Evolutionary conservation across 495 filamentous ascomycete genomes (phyloP).

Genomic region (Penicillium paradoxum): DNA sequence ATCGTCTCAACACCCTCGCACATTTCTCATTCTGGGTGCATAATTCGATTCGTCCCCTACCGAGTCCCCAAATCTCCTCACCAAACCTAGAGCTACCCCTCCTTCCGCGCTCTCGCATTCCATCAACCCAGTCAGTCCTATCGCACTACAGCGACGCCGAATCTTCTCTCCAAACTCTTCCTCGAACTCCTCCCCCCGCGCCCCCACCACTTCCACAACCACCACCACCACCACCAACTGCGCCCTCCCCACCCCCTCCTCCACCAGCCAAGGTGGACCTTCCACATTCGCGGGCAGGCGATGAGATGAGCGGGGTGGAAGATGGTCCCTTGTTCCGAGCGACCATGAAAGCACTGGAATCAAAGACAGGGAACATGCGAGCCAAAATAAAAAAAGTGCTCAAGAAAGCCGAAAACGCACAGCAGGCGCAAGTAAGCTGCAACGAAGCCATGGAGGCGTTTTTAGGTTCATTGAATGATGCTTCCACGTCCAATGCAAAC

Average conservation of each 20-base stretch:
- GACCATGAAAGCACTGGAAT: conserved; percentile 93
- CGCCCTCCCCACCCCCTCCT: conserved; percentile 47
- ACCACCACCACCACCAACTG: conserved; percentile 32
- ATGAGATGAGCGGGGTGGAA: conserved; percentile 80
- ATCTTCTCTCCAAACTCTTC: conserved; percentile 50
- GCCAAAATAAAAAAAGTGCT: conserved; percentile 92
- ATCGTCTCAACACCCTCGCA: conserved; percentile 80
- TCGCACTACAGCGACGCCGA: conserved; percentile 70
- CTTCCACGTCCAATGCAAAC: conserved; percentile 85
- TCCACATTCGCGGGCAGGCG: conserved; percentile 75
- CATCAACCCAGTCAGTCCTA: conserved; percentile 75
- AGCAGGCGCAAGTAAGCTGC: conserved; percentile 70
- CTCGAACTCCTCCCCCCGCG: conserved; percentile 60
- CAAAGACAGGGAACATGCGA: conserved; percentile 94
- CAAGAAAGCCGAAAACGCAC: conserved; percentile 81
- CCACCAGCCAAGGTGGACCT: conserved; percentile 76
- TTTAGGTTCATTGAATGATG: conserved; percentile 82
- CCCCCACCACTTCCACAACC: conserved; percentile 28
- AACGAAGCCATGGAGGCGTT: conserved; percentile 81
- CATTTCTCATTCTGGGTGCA: conserved; percentile 94
- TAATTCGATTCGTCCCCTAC: conserved; percentile 47
- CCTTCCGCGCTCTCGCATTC: conserved; percentile 71
- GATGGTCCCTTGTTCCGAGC: conserved; percentile 95
- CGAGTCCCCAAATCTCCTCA: conserved; percentile 48
- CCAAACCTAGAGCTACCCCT: conserved; percentile 66